phyloP scores from a whole-genome alignment of 2,329 filamentous ascomycete genomes.

The Pezicula radicicola region DNA sequence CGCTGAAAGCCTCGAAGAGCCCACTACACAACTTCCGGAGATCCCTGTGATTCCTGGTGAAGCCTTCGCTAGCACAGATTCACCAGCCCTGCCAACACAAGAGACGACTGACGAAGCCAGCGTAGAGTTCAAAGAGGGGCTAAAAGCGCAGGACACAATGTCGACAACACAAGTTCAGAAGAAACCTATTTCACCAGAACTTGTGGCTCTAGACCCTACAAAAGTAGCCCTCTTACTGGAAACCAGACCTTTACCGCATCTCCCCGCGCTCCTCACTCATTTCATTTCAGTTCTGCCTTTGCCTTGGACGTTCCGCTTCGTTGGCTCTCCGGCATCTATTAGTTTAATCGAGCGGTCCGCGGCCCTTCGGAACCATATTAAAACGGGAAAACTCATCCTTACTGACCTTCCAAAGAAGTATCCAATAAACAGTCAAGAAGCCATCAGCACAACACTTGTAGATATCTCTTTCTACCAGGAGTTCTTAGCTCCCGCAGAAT shows the following conservation, averaged over 20 bases:
- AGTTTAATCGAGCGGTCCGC: constrained; percentile 23
- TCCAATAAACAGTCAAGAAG: constrained; percentile 6
- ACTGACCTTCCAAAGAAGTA: constrained; percentile 24
- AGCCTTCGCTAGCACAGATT: neutral
- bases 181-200: no score
- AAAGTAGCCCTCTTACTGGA: constrained; percentile 30
- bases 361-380: constrained; percentile 29
- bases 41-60: neutral
- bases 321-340: constrained; percentile 9
- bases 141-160: neutral
- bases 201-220: neutral
- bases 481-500: constrained; percentile 17
- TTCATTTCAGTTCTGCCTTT: constrained; percentile 33
- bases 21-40: neutral
- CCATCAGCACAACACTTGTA: constrained; percentile 6
- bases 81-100: no score
- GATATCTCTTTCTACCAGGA: constrained; percentile 20
- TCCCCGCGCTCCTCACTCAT: constrained; percentile 30
- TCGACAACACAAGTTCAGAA: neutral
- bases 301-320: constrained; percentile 36
- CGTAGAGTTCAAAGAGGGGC: neutral
- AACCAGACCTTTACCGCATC: constrained; percentile 21
- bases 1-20: neutral
- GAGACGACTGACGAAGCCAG: no score
- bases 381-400: constrained; percentile 26